Evolutionary conservation across 2,329 filamentous ascomycete species (phyloP), one percentile per base, ranked within the genome.

Genomic region (Phaeomoniella chlamydospora): DNA sequence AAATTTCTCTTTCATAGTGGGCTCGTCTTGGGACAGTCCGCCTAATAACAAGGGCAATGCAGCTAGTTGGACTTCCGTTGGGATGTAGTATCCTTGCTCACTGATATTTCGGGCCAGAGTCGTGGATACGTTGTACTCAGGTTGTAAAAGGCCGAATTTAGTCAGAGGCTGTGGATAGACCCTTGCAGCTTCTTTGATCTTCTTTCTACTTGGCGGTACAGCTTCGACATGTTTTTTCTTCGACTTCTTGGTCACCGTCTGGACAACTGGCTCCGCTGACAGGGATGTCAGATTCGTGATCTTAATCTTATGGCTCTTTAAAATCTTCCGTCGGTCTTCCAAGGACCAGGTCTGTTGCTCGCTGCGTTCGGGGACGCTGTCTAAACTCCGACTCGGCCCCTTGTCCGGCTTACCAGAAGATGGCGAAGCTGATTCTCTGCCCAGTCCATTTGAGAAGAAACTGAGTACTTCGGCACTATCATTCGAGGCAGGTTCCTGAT

Each of bases 51-150:
- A 58, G 17, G 90, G 88, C 43, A 98, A 58, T 48, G 78, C 80
- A 3, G 74, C 87, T 57, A 96, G 72, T 55, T 98, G 90, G 10
- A 98, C 87, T 58, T 96, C 88, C 0, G 90, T 98, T 10, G 90
- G 90, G 38, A 86, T 65, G 22, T 71, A 74, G 53, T 93, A 98
- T 9, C 82, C 85, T 58, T 96, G 84, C n/a, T 73, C 69, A 11
- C 72, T 65, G 18, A 98, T 65, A 50, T 98, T 98, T 41, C 80
- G 74, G 2, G 76, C 74, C 31, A 98, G 59, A 30, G 77, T 70
- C 29, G 70, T 65, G 3, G 84, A 80, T 30, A 94, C 74, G n/a
- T 69, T 70, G 58, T 88, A 93, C 4, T 9, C 14, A 34, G 32
- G 32, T 26, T 74, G 70, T 39, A 98, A 62, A 48, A 90, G 75